Conservation (phyloP, 495 filamentous ascomycete genomes). For the Baudoinia panamericana region DNA sequence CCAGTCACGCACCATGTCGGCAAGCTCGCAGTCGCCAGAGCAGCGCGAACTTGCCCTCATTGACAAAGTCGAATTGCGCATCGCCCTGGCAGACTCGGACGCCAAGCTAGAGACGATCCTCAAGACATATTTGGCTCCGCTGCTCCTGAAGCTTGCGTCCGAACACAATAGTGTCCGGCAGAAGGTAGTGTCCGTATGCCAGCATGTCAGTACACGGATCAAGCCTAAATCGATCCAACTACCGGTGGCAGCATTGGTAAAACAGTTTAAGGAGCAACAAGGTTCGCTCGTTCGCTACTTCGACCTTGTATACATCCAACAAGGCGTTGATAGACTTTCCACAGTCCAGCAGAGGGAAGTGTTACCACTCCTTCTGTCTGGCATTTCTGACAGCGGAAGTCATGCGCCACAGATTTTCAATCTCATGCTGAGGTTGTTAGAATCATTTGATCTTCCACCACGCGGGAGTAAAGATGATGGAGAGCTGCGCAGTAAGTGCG, state of each 20-base stretch:
- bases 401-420: conserved; percentile 69
- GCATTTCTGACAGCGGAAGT: conserved; percentile 46
- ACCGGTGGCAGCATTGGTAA: conserved; percentile 68
- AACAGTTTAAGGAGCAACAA: conserved; percentile 73
- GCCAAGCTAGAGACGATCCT: conserved; percentile 64
- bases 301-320: conserved; percentile 78
- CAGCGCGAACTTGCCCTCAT: conserved; percentile 71
- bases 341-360: conserved; percentile 51
- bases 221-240: conserved; percentile 59
- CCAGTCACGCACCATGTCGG: conserved; percentile 4
- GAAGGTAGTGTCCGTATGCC: conserved; percentile 65
- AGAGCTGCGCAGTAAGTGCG: conserved; percentile 48
- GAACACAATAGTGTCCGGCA: conserved; percentile 67
- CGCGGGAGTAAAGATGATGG: conserved; percentile 68
- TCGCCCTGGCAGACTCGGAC: conserved; percentile 76
- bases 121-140: conserved; percentile 61
- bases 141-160: conserved; percentile 74
- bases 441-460: conserved; percentile 54
- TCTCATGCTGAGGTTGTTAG: conserved; percentile 61
- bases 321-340: conserved; percentile 60
- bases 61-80: conserved; percentile 79
- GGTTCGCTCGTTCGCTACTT: conserved; percentile 68
- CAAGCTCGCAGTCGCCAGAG: conserved; percentile 30
- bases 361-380: conserved; percentile 56
- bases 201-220: conserved; percentile 66